These are phyloP conservation scores for Xylariales sp. DNA, from an alignment of 2,329 filamentous ascomycete species.

Conservation along the genomic window DNA sequence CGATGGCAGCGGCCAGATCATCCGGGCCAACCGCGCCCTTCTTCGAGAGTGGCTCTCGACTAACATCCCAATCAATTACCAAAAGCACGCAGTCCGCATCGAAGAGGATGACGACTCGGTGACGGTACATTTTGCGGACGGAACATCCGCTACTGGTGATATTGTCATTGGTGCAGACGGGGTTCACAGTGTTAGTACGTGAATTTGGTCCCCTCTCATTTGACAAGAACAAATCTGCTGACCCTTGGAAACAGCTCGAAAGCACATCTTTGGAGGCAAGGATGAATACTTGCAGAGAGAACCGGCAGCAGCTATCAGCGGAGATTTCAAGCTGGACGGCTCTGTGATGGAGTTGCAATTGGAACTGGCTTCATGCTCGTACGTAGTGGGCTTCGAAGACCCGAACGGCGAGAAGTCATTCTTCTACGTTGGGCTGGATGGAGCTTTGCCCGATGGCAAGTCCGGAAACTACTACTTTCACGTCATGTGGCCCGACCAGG, in stretches of 20 bases:
- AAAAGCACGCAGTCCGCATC: constrained; percentile 12
- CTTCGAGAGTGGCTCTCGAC: constrained; percentile 20
- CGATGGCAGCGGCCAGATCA: constrained; percentile 1
- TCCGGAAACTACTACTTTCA: constrained; percentile 22
- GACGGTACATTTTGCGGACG: constrained; percentile 19
- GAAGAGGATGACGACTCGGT: constrained; percentile 13
- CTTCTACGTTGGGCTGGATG: constrained; percentile 20
- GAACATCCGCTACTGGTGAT: constrained; percentile 15
- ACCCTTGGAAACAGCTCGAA: constrained; percentile 8
- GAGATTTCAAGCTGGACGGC: constrained; percentile 16
- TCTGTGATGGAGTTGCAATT: constrained; percentile 19
- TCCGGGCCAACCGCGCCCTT: constrained; percentile 15
- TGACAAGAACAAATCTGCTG: background rate
- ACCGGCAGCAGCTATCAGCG: constrained; percentile 9
- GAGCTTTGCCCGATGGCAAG: constrained; percentile 11
- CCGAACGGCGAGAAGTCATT: background rate
- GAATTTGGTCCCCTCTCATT: background rate
- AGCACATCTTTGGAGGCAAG: constrained; percentile 1
- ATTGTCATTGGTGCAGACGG: constrained; percentile 24
- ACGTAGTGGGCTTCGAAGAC: constrained; percentile 1
- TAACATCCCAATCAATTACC: constrained; percentile 19
- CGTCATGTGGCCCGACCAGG: constrained; percentile 13
- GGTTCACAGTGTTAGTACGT: constrained; percentile 12
- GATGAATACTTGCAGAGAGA: background rate
- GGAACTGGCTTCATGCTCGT: constrained; percentile 18